Percentiles rank a stretch among this genome's conserved stretches.
Conservation (phyloP, 306 rosid genomes). For the Corylus avellana region DNA sequence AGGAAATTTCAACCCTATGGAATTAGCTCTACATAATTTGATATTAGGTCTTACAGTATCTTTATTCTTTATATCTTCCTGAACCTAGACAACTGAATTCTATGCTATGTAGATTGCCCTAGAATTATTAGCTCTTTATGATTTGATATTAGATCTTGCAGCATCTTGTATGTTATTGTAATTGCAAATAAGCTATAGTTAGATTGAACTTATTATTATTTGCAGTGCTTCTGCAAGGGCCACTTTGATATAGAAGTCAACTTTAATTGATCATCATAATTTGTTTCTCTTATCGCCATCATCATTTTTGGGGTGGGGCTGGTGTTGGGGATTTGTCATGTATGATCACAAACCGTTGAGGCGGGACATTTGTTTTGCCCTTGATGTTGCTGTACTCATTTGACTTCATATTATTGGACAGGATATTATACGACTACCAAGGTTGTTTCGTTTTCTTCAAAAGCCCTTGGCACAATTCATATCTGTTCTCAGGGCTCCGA, state of each 20-base stretch:
- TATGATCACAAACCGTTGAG: neutral
- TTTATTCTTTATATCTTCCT: neutral
- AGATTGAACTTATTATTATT: neutral
- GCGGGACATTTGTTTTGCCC: neutral
- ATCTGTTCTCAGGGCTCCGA: conserved; percentile 80
- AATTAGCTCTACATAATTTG: neutral
- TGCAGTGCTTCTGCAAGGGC: neutral
- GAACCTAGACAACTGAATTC: neutral
- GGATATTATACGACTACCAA: conserved; percentile 92
- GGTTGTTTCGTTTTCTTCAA: conserved; percentile 87
- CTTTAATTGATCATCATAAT: neutral
- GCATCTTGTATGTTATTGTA: neutral
- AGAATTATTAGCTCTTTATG: neutral
- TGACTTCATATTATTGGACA: conserved; percentile 30
- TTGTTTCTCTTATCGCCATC: conserved; percentile 1
- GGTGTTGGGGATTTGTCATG: neutral
- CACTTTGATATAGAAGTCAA: neutral
- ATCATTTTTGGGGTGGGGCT: neutral
- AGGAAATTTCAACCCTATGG: no score
- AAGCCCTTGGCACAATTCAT: conserved; percentile 93
- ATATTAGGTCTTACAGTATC: neutral
- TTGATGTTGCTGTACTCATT: neutral
- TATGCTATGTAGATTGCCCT: neutral
- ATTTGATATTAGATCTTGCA: neutral
- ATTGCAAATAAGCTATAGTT: neutral